Percentiles rank a stretch among this genome's conserved stretches.
Conservation (phyloP, 768 basidiomycete species). For the Russula sp. region DNA sequence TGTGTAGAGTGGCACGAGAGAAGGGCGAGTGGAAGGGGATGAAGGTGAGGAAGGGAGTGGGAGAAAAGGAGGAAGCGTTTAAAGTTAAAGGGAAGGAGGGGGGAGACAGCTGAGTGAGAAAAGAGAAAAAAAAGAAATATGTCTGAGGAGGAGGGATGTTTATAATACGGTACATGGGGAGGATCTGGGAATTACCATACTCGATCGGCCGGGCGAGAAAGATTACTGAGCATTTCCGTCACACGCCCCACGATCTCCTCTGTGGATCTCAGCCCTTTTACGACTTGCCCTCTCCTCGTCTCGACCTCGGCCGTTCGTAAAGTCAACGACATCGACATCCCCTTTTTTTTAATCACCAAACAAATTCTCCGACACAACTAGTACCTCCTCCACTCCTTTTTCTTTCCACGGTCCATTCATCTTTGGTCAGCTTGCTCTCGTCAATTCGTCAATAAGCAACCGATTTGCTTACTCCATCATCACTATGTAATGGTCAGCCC, state of each 20-base stretch:
- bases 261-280: slow-evolving; percentile 3
- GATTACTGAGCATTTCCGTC: slow-evolving; percentile 20
- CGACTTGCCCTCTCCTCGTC: too few species aligned
- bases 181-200: slow-evolving; percentile 19
- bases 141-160: slow-evolving; percentile 12
- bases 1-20: not conserved
- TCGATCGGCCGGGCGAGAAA: slow-evolving; percentile 6
- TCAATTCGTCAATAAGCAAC: not conserved
- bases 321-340: too few species aligned
- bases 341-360: not conserved
- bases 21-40: not conserved
- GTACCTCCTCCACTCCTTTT: not conserved
- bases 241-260: slow-evolving; percentile 16
- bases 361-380: not conserved
- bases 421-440: not conserved
- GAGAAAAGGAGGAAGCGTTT: not conserved
- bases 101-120: slow-evolving; percentile 12
- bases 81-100: not conserved
- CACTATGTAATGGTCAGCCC: not conserved
- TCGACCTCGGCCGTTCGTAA: not conserved
- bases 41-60: not conserved
- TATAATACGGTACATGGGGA: slow-evolving; percentile 15
- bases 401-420: not conserved
- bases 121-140: not conserved
- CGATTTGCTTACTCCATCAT: not conserved